A percentile compares a stretch with the other conserved stretches of the same genome.
phyloP scores from a whole-genome alignment of 192 early-diverging fungal species.

The Helicostylum pulchrum region DNA sequence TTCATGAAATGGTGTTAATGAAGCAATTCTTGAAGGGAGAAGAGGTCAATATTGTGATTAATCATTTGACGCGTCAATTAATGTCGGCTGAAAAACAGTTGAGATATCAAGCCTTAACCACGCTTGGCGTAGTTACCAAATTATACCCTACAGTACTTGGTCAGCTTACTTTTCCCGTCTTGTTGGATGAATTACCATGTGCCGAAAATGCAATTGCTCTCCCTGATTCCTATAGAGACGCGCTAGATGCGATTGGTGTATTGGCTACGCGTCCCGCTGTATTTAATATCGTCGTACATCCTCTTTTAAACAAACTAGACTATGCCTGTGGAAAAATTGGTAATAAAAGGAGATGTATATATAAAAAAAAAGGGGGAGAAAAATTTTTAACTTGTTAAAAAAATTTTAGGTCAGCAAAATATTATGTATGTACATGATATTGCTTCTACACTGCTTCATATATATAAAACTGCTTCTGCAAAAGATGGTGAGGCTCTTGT shows the following conservation, averaged over 20 bases:
- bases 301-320: slow-evolving; percentile 16
- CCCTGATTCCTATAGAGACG: neutral
- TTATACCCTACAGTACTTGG: neutral
- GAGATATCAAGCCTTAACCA: slow-evolving; percentile 7
- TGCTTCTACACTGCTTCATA: slow-evolving; percentile 3
- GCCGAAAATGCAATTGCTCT: neutral
- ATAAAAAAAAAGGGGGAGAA: too few species aligned
- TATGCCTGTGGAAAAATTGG: neutral
- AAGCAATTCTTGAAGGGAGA: slow-evolving; percentile 55
- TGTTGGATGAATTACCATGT: neutral
- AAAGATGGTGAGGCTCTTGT: slow-evolving; percentile 5
- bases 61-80: slow-evolving; percentile 2
- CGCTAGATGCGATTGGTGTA: neutral
- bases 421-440: neutral
- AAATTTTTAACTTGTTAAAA: neutral
- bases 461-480: neutral
- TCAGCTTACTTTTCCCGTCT: slow-evolving; percentile 10
- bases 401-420: neutral
- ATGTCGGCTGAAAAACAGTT: neutral
- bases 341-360: neutral
- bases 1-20: slow-evolving; percentile 64
- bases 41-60: slow-evolving; percentile 37
- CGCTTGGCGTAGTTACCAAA: slow-evolving; percentile 12
- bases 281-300: slow-evolving; percentile 6
- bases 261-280: neutral